These are phyloP conservation scores for Alternaria incomplexa DNA, from an alignment of 2,329 filamentous ascomycete species.

Conservation along the genomic window DNA sequence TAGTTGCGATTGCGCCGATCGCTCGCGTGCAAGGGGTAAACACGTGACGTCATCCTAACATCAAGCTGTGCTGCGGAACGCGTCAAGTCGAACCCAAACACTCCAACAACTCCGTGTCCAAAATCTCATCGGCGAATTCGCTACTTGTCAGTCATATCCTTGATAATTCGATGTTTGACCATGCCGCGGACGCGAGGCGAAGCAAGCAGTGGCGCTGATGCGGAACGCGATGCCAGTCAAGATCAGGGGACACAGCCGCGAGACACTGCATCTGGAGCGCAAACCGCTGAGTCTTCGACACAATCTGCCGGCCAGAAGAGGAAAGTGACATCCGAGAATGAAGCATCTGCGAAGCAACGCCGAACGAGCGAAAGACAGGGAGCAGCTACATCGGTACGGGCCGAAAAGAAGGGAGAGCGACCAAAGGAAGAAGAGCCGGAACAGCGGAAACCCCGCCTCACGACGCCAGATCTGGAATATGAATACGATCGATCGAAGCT, in stretches of 20 bases:
- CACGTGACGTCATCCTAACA: background rate
- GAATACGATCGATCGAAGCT: constrained; percentile 11
- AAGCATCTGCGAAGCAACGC: background rate
- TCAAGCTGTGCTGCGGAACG: background rate
- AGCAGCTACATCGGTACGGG: background rate
- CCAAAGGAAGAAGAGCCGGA: background rate
- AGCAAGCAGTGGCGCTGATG: background rate
- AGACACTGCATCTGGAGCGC: background rate
- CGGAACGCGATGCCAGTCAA: background rate
- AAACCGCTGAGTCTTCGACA: background rate
- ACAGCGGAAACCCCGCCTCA: constrained; percentile 4
- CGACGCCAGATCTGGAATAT: constrained; percentile 11
- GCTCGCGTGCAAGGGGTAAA: background rate
- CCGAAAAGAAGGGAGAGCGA: background rate
- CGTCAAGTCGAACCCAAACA: background rate
- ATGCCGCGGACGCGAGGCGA: background rate
- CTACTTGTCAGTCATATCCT: background rate
- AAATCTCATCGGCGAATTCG: background rate
- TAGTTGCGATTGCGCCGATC: background rate
- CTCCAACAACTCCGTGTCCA: background rate
- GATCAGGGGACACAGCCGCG: background rate
- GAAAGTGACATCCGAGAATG: background rate
- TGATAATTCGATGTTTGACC: background rate
- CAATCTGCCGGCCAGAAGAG: background rate
- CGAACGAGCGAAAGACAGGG: background rate